phyloP scores from a whole-genome alignment of 106 monocot species.

The Dendrobium officinale region DNA sequence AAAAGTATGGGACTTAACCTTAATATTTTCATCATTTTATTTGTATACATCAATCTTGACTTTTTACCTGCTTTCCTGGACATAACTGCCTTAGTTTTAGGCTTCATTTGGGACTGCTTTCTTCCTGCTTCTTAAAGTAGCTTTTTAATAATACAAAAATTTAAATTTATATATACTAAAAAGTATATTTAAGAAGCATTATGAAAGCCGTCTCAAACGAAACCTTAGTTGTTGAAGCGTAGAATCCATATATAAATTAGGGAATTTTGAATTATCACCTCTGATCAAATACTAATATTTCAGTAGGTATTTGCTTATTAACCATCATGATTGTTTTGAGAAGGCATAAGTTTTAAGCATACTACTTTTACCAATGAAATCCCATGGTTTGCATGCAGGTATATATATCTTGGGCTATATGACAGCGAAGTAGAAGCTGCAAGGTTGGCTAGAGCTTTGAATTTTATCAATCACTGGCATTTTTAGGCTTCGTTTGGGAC shows the following conservation, averaged over 20 bases:
- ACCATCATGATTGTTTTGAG: background rate
- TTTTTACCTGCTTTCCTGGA: background rate
- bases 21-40: background rate
- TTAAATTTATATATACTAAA: no score
- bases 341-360: background rate
- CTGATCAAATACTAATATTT: background rate
- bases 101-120: no score
- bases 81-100: background rate
- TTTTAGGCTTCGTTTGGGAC: background rate
- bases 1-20: constrained; percentile 33
- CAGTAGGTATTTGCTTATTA: background rate
- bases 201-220: no score
- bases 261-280: background rate
- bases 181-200: no score
- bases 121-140: no score
- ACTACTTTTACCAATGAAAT: constrained; percentile 12
- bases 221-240: background rate
- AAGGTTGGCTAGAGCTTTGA: constrained; percentile 35
- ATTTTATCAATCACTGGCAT: constrained; percentile 10
- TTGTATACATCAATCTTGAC: background rate
- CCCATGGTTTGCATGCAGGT: constrained; percentile 60
- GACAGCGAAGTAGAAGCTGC: constrained; percentile 89
- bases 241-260: background rate
- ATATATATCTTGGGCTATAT: constrained; percentile 89
- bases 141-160: no score